phyloP scores from a whole-genome alignment of 2,329 filamentous ascomycete genomes.

The Calonectria pseudoreteaudii region DNA sequence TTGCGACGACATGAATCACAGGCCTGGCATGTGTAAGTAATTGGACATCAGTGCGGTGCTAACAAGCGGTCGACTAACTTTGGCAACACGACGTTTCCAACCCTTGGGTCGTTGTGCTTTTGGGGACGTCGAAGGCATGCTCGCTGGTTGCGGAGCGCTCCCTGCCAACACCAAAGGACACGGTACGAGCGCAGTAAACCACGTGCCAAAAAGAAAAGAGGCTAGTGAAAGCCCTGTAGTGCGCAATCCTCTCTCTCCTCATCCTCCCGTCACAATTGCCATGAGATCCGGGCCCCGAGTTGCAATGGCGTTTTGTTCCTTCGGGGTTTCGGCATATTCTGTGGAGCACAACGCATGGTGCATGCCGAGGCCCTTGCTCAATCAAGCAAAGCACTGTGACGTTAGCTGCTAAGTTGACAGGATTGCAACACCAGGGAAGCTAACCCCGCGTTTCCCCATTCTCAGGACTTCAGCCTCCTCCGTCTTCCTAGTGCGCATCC shows the following conservation, averaged over 20 bases:
- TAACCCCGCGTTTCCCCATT: neutral
- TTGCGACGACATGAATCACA: slow-evolving; percentile 17
- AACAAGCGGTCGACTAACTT: neutral
- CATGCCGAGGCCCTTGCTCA: neutral
- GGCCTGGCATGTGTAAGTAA: slow-evolving; percentile 1
- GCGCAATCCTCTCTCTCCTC: neutral
- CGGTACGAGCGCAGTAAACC: neutral
- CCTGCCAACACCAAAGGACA: neutral
- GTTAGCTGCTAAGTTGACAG: neutral
- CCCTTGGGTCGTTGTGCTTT: neutral
- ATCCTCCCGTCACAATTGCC: neutral
- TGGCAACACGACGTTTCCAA: slow-evolving; percentile 19
- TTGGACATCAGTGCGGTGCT: neutral
- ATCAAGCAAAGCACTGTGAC: neutral
- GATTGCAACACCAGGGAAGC: neutral
- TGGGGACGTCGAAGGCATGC: slow-evolving; percentile 1
- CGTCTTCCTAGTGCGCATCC: neutral
- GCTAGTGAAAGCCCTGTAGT: too few species aligned
- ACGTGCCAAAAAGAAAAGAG: neutral
- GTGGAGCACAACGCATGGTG: neutral
- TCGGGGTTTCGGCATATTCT: neutral
- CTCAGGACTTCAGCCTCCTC: neutral
- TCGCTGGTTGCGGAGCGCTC: neutral
- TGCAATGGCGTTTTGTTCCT: neutral
- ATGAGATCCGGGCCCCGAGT: neutral